Evolutionary conservation across 108 stramenopile genomes (phyloP), one percentile per base, ranked within the genome.

Genomic region (Skeletonema costatum): DNA sequence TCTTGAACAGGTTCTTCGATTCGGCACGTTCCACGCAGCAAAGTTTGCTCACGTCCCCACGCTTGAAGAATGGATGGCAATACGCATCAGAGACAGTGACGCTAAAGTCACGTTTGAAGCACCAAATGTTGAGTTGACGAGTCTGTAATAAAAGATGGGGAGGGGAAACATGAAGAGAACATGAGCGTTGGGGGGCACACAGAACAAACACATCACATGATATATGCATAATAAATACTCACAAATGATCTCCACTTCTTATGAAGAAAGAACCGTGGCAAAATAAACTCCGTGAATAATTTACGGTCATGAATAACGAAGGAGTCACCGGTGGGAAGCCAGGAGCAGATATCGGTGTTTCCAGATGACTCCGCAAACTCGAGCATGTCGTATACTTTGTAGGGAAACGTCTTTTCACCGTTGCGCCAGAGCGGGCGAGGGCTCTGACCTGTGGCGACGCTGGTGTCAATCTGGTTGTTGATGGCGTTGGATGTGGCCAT

Each of bases 81-180:
- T 29, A 56, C 6, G 53, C 53, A 56, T 56, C 53, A 2, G 53
- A 21, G 19, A 56, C 53, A 7, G 53, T 56, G 19, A 56, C 53
- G 53, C 53, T 56, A 10, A 56, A 56, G 53, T 56, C 53, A 25
- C 53, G 53, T 56, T 25, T 56, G 53, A 56, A 56, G 53, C 53
- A 56, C 53, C 53, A 56, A 10, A 56, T 56, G 53, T 56, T 56
- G 25, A 56, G 53, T 56, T 56, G 53, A 25, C 53, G 53, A 29
- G 53, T 56, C 53, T 56, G 53, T 56, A 25, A 25, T n/a, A 19
- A 17, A 17, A 3, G 50, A 17, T 2, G 17, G 41, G 16, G 16
- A n/a, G 0, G 44, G 2, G 14, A 13, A 8, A 1, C 14, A 44
- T 16, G 16, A 25, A 9, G 6, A 6, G 7, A 41, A 41, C 11